phyloP scores from a whole-genome alignment of 2,329 filamentous ascomycete species.

The Aureobasidium sp. region DNA sequence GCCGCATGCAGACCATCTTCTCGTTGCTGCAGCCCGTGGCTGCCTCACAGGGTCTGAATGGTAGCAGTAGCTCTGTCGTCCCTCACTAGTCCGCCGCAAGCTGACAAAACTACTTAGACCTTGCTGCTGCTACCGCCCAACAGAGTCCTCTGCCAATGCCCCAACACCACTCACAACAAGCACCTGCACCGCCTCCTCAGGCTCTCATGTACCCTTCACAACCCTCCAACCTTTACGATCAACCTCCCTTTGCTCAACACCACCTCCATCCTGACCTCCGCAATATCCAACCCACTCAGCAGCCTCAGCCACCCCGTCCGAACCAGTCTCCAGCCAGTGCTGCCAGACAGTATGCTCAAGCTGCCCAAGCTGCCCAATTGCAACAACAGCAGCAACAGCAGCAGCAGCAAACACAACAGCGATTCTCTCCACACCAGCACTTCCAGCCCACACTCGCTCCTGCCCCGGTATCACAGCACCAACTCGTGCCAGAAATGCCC shows the following conservation, averaged over 20 bases:
- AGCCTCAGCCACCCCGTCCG: neutral
- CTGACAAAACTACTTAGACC: slow-evolving; percentile 30
- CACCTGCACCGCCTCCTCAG: slow-evolving; percentile 15
- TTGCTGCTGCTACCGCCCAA: slow-evolving; percentile 40
- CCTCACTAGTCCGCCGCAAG: neutral
- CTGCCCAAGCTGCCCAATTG: slow-evolving; percentile 5
- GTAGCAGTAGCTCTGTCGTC: slow-evolving; percentile 31
- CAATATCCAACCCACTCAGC: slow-evolving; percentile 12
- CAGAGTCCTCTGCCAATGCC: slow-evolving; percentile 36
- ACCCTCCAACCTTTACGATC: slow-evolving; percentile 6
- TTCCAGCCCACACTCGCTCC: neutral
- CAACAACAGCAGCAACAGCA: neutral
- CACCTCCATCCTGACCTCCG: slow-evolving; percentile 30
- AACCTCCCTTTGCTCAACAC: slow-evolving; percentile 18
- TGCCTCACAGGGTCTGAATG: slow-evolving; percentile 35
- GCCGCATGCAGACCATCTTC: slow-evolving; percentile 59
- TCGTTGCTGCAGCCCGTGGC: slow-evolving; percentile 57
- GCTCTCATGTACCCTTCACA: slow-evolving; percentile 15
- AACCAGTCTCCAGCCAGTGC: slow-evolving; percentile 10
- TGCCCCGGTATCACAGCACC: neutral
- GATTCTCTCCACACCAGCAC: neutral
- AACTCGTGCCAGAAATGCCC: neutral
- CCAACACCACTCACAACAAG: slow-evolving; percentile 12
- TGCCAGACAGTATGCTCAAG: slow-evolving; percentile 11
- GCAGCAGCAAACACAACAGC: neutral